phyloP scores from a whole-genome alignment of 495 filamentous ascomycete genomes.

The Aspergillus hancockii region DNA sequence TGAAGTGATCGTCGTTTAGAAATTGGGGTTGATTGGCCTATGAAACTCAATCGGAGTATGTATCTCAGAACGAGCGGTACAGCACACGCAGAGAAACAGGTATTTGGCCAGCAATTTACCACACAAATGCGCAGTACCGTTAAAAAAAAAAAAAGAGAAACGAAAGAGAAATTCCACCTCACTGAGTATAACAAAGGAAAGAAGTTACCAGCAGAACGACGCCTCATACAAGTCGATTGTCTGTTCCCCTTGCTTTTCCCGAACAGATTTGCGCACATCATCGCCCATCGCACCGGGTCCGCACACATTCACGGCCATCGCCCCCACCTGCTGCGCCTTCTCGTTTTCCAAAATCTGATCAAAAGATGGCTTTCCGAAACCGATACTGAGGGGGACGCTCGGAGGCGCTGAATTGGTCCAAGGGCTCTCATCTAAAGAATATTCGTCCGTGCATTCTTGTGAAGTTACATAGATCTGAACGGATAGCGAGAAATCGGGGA shows the following conservation, averaged over 20 bases:
- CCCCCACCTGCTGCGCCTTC: slow-evolving; percentile 40
- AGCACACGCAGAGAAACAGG: not conserved
- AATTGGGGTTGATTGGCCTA: not conserved
- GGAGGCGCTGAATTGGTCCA: slow-evolving; percentile 35
- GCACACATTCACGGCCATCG: slow-evolving; percentile 49
- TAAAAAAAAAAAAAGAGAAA: no score
- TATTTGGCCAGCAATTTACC: not conserved
- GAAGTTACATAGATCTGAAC: slow-evolving; percentile 39
- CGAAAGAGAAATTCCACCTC: not conserved
- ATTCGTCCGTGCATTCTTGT: slow-evolving; percentile 29
- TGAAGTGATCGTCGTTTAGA: not conserved
- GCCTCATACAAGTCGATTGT: slow-evolving; percentile 47
- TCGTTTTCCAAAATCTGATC: slow-evolving; percentile 35
- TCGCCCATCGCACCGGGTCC: slow-evolving; percentile 47
- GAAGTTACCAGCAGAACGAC: slow-evolving; percentile 44
- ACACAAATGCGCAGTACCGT: no score
- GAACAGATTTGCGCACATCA: slow-evolving; percentile 42
- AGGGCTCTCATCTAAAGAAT: slow-evolving; percentile 26
- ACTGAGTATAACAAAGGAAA: not conserved
- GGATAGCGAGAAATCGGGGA: slow-evolving; percentile 33
- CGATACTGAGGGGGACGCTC: slow-evolving; percentile 31
- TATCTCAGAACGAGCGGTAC: not conserved
- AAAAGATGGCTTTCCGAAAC: slow-evolving; percentile 38
- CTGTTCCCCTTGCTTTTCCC: slow-evolving; percentile 35
- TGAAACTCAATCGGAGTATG: not conserved